A percentile compares a stretch with the other conserved stretches of the same genome.
Evolutionary conservation across 2,329 filamentous ascomycete genomes (phyloP).

Genomic region (Parastagonospora nodorum): DNA sequence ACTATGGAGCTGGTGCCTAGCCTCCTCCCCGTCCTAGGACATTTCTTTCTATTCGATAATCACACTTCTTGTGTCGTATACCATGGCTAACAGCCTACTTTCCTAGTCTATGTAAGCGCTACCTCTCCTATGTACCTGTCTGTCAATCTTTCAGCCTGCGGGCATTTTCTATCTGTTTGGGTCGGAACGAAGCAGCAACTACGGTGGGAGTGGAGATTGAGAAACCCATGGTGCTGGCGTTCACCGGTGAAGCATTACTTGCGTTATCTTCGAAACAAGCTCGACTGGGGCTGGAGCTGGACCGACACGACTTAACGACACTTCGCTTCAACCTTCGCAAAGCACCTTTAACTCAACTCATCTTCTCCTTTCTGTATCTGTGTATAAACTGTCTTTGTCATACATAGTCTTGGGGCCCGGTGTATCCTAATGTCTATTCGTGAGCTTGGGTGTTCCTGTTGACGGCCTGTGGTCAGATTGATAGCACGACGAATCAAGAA

Average conservation of each 20-base stretch:
- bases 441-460: slow-evolving; percentile 8
- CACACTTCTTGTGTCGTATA: slow-evolving; percentile 25
- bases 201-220: slow-evolving; percentile 14
- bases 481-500: slow-evolving; percentile 30
- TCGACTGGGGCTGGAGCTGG: slow-evolving; percentile 39
- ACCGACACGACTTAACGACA: slow-evolving; percentile 30
- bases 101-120: slow-evolving; percentile 28
- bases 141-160: slow-evolving; percentile 32
- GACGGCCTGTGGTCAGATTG: slow-evolving; percentile 21
- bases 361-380: slow-evolving; percentile 7
- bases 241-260: slow-evolving; percentile 24
- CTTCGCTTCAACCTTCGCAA: slow-evolving; percentile 11
- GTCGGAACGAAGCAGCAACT: slow-evolving; percentile 26
- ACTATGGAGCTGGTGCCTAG: slow-evolving; percentile 35
- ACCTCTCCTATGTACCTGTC: slow-evolving; percentile 41
- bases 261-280: slow-evolving; percentile 19
- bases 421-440: slow-evolving; percentile 18
- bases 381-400: slow-evolving; percentile 6
- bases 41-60: slow-evolving; percentile 10
- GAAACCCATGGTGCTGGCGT: slow-evolving; percentile 30
- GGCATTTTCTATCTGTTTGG: slow-evolving; percentile 33
- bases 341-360: slow-evolving; percentile 10
- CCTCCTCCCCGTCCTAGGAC: slow-evolving; percentile 12
- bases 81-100: slow-evolving; percentile 38
- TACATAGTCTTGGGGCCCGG: slow-evolving; percentile 11